Evolutionary conservation across 176 grass and related monocot species (phyloP).

Genomic region (Lolium rigidum): DNA sequence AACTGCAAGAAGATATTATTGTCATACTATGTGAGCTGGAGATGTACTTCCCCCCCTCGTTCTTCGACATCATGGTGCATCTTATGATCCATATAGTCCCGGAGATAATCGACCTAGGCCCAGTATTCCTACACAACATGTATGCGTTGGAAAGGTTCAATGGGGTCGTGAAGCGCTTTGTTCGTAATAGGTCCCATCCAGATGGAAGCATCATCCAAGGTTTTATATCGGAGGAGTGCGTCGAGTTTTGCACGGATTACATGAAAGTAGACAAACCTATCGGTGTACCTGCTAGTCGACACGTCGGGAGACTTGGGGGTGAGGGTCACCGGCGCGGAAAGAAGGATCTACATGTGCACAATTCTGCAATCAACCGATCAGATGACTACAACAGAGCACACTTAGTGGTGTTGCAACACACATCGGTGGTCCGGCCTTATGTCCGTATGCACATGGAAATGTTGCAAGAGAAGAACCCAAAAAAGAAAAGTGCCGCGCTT

Average conservation of each 20-base stretch:
- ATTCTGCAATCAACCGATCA: neutral
- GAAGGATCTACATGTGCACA: neutral
- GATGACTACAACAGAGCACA: neutral
- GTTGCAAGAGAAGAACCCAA: neutral
- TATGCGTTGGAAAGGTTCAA: neutral
- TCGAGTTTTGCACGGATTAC: slow-evolving; percentile 4
- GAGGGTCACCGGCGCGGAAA: no score
- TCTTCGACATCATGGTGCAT: slow-evolving; percentile 13
- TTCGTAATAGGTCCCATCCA: neutral
- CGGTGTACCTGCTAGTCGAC: neutral
- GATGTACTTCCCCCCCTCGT: neutral
- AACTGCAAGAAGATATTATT: neutral
- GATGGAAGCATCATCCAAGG: slow-evolving; percentile 8
- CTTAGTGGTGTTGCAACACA: neutral
- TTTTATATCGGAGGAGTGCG: neutral
- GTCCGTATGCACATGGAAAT: neutral
- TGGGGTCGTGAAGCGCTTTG: neutral
- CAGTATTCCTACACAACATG: neutral
- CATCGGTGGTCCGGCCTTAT: neutral
- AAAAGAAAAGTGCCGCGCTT: neutral
- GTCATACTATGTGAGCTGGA: neutral
- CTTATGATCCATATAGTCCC: neutral
- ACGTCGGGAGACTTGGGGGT: neutral
- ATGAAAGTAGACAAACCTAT: slow-evolving; percentile 4
- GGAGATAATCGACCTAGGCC: neutral